Conservation (phyloP, 345 rosid species). For the Eucalyptus caleyi region DNA sequence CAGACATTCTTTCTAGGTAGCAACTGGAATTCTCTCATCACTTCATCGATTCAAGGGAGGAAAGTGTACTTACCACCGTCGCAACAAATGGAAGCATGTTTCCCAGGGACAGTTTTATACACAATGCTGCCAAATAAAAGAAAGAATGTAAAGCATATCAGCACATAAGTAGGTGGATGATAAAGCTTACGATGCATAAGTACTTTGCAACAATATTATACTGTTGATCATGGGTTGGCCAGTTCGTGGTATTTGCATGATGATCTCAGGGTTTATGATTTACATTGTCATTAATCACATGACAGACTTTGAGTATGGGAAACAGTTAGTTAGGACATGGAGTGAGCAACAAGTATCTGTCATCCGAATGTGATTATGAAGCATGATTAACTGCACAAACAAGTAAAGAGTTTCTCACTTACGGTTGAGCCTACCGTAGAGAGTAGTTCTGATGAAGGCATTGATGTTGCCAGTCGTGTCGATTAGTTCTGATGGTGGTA, state of each 20-base stretch:
- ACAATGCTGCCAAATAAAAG: slow-evolving; percentile 27
- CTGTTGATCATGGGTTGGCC: neutral
- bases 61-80: slow-evolving; percentile 48
- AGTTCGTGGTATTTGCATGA: neutral
- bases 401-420: neutral
- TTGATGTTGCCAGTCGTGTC: slow-evolving; percentile 87
- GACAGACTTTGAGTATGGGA: rapidly evolving
- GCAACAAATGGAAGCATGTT: slow-evolving; percentile 74
- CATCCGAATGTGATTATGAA: neutral
- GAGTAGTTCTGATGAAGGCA: slow-evolving; percentile 64
- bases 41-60: neutral
- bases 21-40: neutral
- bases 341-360: neutral
- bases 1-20: neutral
- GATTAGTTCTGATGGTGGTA: slow-evolving; percentile 51
- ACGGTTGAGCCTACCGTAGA: slow-evolving; percentile 33
- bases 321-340: neutral
- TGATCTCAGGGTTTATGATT: neutral
- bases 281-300: neutral
- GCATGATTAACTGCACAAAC: neutral
- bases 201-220: neutral
- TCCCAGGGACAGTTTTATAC: slow-evolving; percentile 54
- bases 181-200: neutral
- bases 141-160: neutral
- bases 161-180: neutral